Evolutionary conservation across 2,329 filamentous ascomycete genomes (phyloP).

Genomic region (Aureobasidium musti): DNA sequence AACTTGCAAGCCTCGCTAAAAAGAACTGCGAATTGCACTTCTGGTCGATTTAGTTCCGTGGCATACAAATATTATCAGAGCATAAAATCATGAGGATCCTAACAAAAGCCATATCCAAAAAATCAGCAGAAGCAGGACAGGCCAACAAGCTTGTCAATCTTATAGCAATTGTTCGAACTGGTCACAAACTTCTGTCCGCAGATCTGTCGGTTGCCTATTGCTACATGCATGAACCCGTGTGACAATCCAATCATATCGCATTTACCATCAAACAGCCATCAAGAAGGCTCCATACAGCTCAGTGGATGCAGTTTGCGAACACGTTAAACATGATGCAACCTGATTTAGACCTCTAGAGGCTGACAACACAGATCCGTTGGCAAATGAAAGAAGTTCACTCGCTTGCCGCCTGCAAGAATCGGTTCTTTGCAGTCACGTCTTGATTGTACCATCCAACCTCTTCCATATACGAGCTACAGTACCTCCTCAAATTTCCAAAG

Average conservation of each 20-base stretch:
- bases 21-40: too few relatives aligned
- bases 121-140: background rate
- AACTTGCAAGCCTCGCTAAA: background rate
- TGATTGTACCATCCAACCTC: background rate
- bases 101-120: background rate
- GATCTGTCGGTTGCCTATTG: background rate
- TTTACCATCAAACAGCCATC: background rate
- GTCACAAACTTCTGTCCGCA: slow-evolving; percentile 14
- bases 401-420: background rate
- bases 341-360: background rate
- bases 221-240: slow-evolving; percentile 17
- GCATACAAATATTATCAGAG: too few relatives aligned
- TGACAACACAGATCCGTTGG: background rate
- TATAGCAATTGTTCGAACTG: background rate
- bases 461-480: slow-evolving; percentile 10
- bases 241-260: slow-evolving; percentile 3
- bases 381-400: background rate
- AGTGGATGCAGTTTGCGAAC: slow-evolving; percentile 8
- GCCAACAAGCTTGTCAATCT: background rate
- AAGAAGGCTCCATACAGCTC: slow-evolving; percentile 7
- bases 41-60: background rate
- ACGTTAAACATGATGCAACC: background rate
- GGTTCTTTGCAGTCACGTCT: background rate
- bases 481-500: background rate
- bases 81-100: background rate